These are phyloP conservation scores for Solanum hybrid DNA, from an alignment of 305 asterid genomes.

Conservation along the genomic window DNA sequence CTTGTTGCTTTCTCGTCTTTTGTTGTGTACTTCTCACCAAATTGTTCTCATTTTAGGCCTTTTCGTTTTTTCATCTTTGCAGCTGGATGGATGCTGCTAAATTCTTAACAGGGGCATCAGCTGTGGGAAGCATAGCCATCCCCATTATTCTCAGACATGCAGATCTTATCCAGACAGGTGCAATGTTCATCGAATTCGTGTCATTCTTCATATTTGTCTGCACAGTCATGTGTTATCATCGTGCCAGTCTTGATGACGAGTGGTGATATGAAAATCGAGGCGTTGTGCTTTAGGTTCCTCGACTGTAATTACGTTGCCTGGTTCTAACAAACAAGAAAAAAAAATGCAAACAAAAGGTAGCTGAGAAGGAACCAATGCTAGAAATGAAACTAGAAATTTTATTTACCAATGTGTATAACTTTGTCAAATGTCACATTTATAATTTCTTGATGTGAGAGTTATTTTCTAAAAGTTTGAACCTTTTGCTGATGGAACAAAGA, in stretches of 20 bases:
- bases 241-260: constrained; percentile 84
- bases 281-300: neutral
- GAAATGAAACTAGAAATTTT: neutral
- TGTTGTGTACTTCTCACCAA: neutral
- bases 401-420: neutral
- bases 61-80: constrained; percentile 7
- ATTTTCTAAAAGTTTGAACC: neutral
- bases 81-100: constrained; percentile 95
- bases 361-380: neutral
- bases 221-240: constrained; percentile 90
- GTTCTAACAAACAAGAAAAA: neutral
- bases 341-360: neutral
- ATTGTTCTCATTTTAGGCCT: neutral
- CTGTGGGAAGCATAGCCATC: constrained; percentile 89
- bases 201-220: constrained; percentile 83
- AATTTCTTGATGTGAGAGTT: neutral
- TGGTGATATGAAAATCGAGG: constrained; percentile 35
- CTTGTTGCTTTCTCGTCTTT: neutral
- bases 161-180: constrained; percentile 69
- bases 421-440: neutral
- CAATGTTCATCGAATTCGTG: constrained; percentile 85
- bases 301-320: neutral
- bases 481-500: neutral
- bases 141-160: constrained; percentile 92
- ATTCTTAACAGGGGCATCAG: constrained; percentile 90